A percentile compares a stretch with the other conserved stretches of the same genome.
phyloP scores from a whole-genome alignment of 2,329 filamentous ascomycete genomes.

The Beauveria rudraprayagi region DNA sequence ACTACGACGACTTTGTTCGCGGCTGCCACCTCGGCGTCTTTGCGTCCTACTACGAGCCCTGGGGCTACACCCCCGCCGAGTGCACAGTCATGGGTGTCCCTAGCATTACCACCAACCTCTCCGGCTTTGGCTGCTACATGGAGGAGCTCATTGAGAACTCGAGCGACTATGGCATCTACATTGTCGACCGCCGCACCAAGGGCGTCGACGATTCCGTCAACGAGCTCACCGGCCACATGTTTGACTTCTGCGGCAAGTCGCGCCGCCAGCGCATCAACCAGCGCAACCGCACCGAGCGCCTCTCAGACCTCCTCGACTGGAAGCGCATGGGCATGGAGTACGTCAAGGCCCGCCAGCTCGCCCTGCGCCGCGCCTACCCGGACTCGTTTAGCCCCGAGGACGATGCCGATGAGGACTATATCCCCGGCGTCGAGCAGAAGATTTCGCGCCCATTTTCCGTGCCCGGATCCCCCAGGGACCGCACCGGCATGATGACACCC shows the following conservation, averaged over 20 bases:
- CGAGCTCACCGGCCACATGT: conserved; percentile 81
- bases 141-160: conserved; percentile 98
- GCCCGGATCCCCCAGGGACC: conserved; percentile 83
- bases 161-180: conserved; percentile 97
- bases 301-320: conserved; percentile 95
- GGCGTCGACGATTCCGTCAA: conserved; percentile 96
- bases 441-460: conserved; percentile 90
- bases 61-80: conserved; percentile 97
- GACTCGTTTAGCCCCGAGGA: conserved; percentile 73
- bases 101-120: conserved; percentile 95
- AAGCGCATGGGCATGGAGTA: conserved; percentile 99
- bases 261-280: conserved; percentile 97
- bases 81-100: conserved; percentile 99
- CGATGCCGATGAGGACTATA: conserved; percentile 80
- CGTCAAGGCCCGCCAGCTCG: conserved; percentile 91
- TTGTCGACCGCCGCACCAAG: conserved; percentile 91
- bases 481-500: conserved; percentile 96
- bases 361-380: conserved; percentile 85
- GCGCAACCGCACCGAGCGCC: conserved; percentile 87
- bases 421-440: conserved; percentile 88
- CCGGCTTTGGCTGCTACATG: conserved; percentile 98
- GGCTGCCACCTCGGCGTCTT: conserved; percentile 95
- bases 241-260: conserved; percentile 87
- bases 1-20: conserved; percentile 97
- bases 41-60: conserved; percentile 96